Percentiles rank a stretch among this genome's conserved stretches.
These are phyloP conservation scores for Rhizoctonia solani DNA, from an alignment of 1,284 basidiomycete species.

Conservation along the genomic window DNA sequence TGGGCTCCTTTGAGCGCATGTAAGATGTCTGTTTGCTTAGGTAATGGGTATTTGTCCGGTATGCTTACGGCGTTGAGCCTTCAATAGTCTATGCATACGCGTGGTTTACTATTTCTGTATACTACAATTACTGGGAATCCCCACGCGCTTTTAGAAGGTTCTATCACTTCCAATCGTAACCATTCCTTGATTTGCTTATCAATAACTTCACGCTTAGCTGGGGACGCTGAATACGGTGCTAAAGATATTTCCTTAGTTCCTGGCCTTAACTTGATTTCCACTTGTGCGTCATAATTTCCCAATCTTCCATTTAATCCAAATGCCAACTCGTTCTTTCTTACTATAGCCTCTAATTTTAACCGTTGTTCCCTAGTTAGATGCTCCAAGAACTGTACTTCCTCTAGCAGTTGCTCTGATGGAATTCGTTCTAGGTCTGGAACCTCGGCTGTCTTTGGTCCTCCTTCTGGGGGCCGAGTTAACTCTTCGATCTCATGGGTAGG, in stretches of 20 bases:
- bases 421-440: constrained; percentile 34
- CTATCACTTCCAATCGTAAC: constrained; percentile 45
- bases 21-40: constrained; percentile 48
- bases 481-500: neutral
- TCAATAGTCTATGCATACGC: constrained; percentile 47
- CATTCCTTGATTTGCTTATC: constrained; percentile 46
- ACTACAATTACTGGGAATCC: constrained; percentile 46
- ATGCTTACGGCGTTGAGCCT: constrained; percentile 46
- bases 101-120: constrained; percentile 44
- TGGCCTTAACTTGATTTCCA: constrained; percentile 37
- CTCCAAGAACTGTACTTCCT: constrained; percentile 24
- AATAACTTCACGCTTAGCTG: constrained; percentile 45
- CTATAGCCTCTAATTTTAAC: constrained; percentile 37
- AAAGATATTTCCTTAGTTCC: constrained; percentile 41
- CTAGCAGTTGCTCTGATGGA: constrained; percentile 24
- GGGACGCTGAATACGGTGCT: constrained; percentile 43
- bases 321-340: constrained; percentile 37
- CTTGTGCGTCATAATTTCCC: constrained; percentile 39
- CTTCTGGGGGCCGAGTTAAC: constrained; percentile 31
- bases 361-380: constrained; percentile 9
- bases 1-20: constrained; percentile 45
- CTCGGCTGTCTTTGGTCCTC: constrained; percentile 42
- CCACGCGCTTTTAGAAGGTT: constrained; percentile 48
- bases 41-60: constrained; percentile 51
- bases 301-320: constrained; percentile 45